phyloP scores from a whole-genome alignment of 306 rosid species.

The Sindora glabra region DNA sequence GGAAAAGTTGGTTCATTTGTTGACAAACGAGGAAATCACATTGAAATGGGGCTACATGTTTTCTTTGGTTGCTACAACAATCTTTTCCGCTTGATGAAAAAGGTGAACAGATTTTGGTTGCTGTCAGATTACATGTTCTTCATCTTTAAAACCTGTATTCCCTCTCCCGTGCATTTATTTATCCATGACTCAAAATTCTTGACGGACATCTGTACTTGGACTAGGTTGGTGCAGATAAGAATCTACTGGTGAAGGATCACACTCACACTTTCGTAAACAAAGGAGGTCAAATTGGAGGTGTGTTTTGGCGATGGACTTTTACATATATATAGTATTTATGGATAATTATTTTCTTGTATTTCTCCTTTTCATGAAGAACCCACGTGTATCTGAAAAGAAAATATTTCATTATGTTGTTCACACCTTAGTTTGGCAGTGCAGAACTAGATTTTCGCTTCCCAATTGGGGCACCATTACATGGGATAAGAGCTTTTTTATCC shows the following conservation, averaged over 20 bases:
- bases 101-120: slow-evolving; percentile 43
- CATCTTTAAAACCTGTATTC: not conserved
- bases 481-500: slow-evolving; percentile 83
- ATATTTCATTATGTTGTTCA: not conserved
- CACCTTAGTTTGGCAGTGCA: slow-evolving; percentile 38
- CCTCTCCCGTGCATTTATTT: no score
- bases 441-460: slow-evolving; percentile 98
- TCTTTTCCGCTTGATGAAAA: slow-evolving; percentile 93
- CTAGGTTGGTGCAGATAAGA: slow-evolving; percentile 83
- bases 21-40: slow-evolving; percentile 83
- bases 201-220: slow-evolving; percentile 15
- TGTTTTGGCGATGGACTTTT: slow-evolving; percentile 19
- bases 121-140: not conserved
- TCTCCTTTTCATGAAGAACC: not conserved
- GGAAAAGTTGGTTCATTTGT: slow-evolving; percentile 98
- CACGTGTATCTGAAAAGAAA: not conserved
- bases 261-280: slow-evolving; percentile 90
- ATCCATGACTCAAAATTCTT: no score
- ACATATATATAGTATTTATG: not conserved
- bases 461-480: slow-evolving; percentile 88
- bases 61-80: slow-evolving; percentile 96
- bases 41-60: slow-evolving; percentile 98
- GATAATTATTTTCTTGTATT: not conserved
- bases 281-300: slow-evolving; percentile 97
- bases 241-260: slow-evolving; percentile 94